Evolutionary conservation across 148 eudicot species (phyloP), one percentile per base, ranked within the genome.

Genomic region (Limonium bicolor): DNA sequence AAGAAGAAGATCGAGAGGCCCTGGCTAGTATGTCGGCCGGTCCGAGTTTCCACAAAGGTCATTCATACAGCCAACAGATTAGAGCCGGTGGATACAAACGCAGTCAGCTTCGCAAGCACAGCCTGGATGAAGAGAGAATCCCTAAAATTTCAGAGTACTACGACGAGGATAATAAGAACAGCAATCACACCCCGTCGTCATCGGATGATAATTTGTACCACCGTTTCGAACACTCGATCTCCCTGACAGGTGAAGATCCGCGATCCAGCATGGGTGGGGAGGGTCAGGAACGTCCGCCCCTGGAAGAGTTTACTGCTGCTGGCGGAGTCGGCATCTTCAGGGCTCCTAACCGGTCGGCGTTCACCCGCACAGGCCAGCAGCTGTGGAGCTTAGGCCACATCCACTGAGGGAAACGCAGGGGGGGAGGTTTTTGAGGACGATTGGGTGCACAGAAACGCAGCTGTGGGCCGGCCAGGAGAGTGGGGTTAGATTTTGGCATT

Each of bases 391-490:
- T 18, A 68, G 95, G 63, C 99, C 99, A 1, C 99, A 90, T 28
- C 99, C 99, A 12, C 58, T 90, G 11, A 59, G 94, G 41, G 99
- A 90, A 68, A 90, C 95, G 3, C 99, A 90, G 56, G 82, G 73
- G 1, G 99, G 99, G 30, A 78, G 51, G 23, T 90, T 80, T 37
- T 28, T 90, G 38, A 62, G 93, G 35, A 75, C 95, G 2, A 84
- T 90, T 19, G 86, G 70, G 9, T 72, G 94, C 29, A 90, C 99
- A 27, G 87, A 78, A 16, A 73, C 64, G 0, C 87, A 90, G 55
- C 41, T 90, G 22, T 90, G 99, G 99, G 99, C 85, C 0, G 99
- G 99, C 5, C 95, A 78, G 46, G 99, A 90, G 60, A 64, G 70
- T 7, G 99, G 99, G 31, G 80, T 90, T 4, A 54, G 99, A 52